Evolutionary conservation across 345 rosid genomes (phyloP).

Genomic region (Boechera stricta): DNA sequence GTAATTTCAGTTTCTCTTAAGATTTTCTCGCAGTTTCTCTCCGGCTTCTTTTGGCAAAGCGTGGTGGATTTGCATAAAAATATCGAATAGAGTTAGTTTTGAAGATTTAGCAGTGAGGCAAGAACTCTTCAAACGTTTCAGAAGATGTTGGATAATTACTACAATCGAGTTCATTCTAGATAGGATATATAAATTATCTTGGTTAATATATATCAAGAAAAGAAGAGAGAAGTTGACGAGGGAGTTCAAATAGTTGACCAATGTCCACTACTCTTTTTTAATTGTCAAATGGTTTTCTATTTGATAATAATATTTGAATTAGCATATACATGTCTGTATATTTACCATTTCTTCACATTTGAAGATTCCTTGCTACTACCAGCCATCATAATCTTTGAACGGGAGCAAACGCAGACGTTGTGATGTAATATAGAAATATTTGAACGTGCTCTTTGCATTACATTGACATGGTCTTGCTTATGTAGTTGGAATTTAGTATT

Average conservation of each 20-base stretch:
- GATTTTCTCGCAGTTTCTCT: too few relatives aligned
- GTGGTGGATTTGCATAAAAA: too few relatives aligned
- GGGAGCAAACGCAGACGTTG: background rate
- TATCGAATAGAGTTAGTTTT: too few relatives aligned
- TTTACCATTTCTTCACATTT: background rate
- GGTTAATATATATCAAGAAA: too few relatives aligned
- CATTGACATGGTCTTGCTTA: background rate
- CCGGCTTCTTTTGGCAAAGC: too few relatives aligned
- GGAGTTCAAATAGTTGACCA: background rate
- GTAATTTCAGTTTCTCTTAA: too few relatives aligned
- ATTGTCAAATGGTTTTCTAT: background rate
- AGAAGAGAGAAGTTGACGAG: too few relatives aligned
- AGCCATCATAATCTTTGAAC: background rate
- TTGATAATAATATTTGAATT: background rate
- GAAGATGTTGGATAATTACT: too few relatives aligned
- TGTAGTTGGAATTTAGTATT: background rate
- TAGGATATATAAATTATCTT: too few relatives aligned
- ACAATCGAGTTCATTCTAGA: too few relatives aligned
- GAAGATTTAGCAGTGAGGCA: too few relatives aligned
- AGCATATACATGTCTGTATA: background rate
- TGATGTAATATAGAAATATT: background rate
- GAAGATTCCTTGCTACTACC: background rate
- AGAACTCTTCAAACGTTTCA: too few relatives aligned
- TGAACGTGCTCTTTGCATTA: background rate
- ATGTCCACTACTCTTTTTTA: constrained; percentile 1